Percentiles rank a stretch among this genome's conserved stretches.
These are phyloP conservation scores for Cladosporium velox DNA, from an alignment of 2,329 filamentous ascomycete genomes.

Conservation along the genomic window DNA sequence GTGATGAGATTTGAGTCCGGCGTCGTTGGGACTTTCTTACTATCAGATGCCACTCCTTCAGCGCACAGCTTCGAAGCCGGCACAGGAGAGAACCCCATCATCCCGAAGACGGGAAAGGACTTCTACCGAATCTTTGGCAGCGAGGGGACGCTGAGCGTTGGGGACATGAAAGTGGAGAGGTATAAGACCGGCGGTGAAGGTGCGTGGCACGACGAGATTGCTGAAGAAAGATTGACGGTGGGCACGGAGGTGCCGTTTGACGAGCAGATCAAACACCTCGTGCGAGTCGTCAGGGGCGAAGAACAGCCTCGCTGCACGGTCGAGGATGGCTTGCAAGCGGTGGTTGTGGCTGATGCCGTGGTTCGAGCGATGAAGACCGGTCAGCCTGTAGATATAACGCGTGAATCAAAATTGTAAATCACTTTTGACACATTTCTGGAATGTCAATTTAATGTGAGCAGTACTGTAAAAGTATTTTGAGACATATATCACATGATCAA, in stretches of 20 bases:
- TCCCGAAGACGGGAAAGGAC: constrained; percentile 47
- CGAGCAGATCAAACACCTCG: constrained; percentile 55
- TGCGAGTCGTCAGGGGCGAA: constrained; percentile 49
- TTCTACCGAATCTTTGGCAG: constrained; percentile 60
- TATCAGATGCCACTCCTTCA: constrained; percentile 55
- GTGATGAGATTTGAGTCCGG: constrained; percentile 57
- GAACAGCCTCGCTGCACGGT: constrained; percentile 52
- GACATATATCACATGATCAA: background rate
- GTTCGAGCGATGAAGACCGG: constrained; percentile 47
- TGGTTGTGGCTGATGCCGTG: constrained; percentile 57
- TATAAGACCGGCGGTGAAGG: constrained; percentile 43
- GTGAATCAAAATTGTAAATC: background rate
- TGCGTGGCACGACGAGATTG: constrained; percentile 47
- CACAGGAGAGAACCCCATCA: constrained; percentile 60
- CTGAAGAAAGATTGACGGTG: constrained; percentile 37
- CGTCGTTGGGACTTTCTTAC: constrained; percentile 58
- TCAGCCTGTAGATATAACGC: constrained; percentile 21
- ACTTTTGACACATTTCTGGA: background rate
- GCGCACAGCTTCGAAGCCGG: constrained; percentile 59
- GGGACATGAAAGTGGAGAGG: constrained; percentile 55
- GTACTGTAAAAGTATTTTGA: background rate
- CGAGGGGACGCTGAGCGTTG: constrained; percentile 54
- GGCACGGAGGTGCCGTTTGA: constrained; percentile 52
- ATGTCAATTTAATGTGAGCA: background rate
- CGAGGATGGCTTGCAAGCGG: constrained; percentile 53